These are phyloP conservation scores for Potentilla sterilis DNA, from an alignment of 306 rosid species.

Conservation along the genomic window DNA sequence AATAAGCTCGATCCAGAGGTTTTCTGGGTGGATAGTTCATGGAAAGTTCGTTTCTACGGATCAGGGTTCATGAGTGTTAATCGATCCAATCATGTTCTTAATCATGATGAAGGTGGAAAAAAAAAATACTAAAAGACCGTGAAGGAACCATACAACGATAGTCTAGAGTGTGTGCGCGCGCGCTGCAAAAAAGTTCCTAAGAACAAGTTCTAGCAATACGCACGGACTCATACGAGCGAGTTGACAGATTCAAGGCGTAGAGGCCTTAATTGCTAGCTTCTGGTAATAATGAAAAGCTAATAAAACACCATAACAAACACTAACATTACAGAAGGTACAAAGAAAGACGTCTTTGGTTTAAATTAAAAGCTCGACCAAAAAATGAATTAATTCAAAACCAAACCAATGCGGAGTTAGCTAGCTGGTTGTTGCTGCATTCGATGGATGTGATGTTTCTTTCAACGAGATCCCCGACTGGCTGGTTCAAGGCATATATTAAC, in stretches of 20 bases:
- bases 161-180: too few relatives aligned
- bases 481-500: too few relatives aligned
- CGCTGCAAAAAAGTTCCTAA: too few relatives aligned
- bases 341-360: not conserved
- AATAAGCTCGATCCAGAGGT: not conserved
- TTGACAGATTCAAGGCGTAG: not conserved
- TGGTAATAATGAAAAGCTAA: not conserved
- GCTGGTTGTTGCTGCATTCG: not conserved
- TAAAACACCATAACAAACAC: not conserved
- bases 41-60: not conserved
- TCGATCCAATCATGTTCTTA: not conserved
- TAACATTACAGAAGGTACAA: not conserved
- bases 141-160: too few relatives aligned
- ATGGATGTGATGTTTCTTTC: too few relatives aligned
- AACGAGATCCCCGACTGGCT: too few relatives aligned
- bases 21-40: slow-evolving; percentile 6
- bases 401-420: not conserved
- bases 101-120: not conserved
- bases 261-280: not conserved
- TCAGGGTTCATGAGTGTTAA: not conserved
- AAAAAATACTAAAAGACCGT: too few relatives aligned
- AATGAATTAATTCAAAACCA: not conserved
- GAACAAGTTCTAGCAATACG: not conserved
- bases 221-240: not conserved
- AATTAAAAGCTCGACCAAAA: too few relatives aligned